Percentiles rank a stretch among this genome's conserved stretches.
Evolutionary conservation across 23 red algal species (phyloP).

Genomic region (Gracilaria gracilis): DNA sequence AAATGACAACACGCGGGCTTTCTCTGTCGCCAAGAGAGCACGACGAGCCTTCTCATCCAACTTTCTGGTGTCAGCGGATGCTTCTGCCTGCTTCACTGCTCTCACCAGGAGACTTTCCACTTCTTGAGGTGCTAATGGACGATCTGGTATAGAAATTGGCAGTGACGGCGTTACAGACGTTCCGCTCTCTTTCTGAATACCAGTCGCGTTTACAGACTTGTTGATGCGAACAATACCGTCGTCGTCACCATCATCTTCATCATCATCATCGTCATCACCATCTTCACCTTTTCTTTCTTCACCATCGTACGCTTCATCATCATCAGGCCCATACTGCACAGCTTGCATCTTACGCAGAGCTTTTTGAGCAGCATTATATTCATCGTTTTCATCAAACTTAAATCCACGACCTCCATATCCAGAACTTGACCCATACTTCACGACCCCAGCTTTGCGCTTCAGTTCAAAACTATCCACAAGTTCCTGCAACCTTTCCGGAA

Average conservation of each 20-base stretch:
- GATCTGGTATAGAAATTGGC: background rate
- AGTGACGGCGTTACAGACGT: background rate
- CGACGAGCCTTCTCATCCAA: constrained; percentile 44
- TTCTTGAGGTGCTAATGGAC: constrained; percentile 33
- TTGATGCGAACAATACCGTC: constrained; percentile 32
- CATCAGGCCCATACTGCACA: constrained; percentile 61
- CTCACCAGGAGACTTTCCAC: constrained; percentile 23
- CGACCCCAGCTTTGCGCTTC: constrained; percentile 67
- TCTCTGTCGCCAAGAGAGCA: constrained; percentile 51
- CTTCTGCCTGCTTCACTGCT: constrained; percentile 51
- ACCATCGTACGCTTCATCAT: constrained; percentile 63
- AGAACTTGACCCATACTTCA: constrained; percentile 62
- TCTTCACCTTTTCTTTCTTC: constrained; percentile 16
- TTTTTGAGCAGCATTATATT: constrained; percentile 63
- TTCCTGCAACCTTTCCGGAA: constrained; percentile 73
- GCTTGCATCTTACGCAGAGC: constrained; percentile 74
- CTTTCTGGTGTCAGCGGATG: constrained; percentile 23
- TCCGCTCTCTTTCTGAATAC: constrained; percentile 7
- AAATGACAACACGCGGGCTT: constrained; percentile 60
- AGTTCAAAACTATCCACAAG: constrained; percentile 76
- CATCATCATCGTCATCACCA: constrained; percentile 21
- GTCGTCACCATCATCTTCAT: constrained; percentile 41
- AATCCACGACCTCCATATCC: constrained; percentile 93
- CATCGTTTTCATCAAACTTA: constrained; percentile 88
- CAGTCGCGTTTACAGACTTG: constrained; percentile 20